These are phyloP conservation scores for Pichiaceae sp. DNA, from an alignment of 1,139 yeast genomes.

Conservation along the genomic window DNA sequence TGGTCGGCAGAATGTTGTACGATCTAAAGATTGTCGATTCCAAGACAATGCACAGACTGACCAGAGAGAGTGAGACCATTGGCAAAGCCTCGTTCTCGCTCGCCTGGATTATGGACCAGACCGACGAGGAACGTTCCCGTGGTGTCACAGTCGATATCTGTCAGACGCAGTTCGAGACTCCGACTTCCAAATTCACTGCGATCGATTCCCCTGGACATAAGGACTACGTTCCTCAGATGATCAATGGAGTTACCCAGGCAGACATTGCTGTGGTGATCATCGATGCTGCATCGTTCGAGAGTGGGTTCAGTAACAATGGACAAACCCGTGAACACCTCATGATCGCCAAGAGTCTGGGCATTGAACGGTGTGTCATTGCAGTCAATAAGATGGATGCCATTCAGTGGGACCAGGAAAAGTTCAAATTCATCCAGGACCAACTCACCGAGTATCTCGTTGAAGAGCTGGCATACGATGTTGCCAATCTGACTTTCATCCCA, in stretches of 20 bases:
- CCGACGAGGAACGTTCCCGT: slow-evolving; percentile 76
- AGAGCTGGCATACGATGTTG: slow-evolving; percentile 49
- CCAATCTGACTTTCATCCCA: slow-evolving; percentile 63
- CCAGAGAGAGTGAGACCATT: slow-evolving; percentile 68
- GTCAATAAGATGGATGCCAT: slow-evolving; percentile 78
- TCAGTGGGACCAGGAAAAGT: slow-evolving; percentile 63
- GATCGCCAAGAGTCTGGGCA: slow-evolving; percentile 75
- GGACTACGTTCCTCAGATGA: slow-evolving; percentile 98
- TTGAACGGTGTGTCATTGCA: slow-evolving; percentile 66
- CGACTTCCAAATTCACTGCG: slow-evolving; percentile 60
- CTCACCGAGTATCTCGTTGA: slow-evolving; percentile 49
- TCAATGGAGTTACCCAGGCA: slow-evolving; percentile 92
- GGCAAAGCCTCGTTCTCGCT: slow-evolving; percentile 93
- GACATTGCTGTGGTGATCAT: slow-evolving; percentile 67
- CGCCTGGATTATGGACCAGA: slow-evolving; percentile 98
- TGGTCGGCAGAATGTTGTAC: slow-evolving; percentile 80
- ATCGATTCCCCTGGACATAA: slow-evolving; percentile 98
- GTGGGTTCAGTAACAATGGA: slow-evolving; percentile 64
- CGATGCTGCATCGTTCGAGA: slow-evolving; percentile 84
- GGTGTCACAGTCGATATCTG: slow-evolving; percentile 94
- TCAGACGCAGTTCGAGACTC: slow-evolving; percentile 74
- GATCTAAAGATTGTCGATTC: slow-evolving; percentile 79
- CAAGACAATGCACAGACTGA: slow-evolving; percentile 64
- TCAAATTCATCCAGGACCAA: slow-evolving; percentile 50
- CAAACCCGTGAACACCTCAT: slow-evolving; percentile 93